Conservation (phyloP, 805 yeast species). For the Lachancea mirantina region DNA sequence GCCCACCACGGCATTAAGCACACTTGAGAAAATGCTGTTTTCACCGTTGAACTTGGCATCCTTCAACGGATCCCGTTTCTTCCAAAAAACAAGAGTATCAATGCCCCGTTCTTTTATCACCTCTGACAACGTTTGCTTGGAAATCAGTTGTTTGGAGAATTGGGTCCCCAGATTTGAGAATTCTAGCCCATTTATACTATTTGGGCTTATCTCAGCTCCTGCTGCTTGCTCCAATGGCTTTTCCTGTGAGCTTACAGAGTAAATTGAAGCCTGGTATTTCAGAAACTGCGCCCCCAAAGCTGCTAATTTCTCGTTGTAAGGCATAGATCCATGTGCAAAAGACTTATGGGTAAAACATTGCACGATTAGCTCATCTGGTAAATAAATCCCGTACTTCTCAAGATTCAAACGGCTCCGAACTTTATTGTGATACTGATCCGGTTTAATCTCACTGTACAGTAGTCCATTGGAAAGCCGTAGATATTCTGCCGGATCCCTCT, state of each 20-base stretch:
- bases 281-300: slow-evolving; percentile 62
- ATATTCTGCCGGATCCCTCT: slow-evolving; percentile 60
- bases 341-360: slow-evolving; percentile 92
- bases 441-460: slow-evolving; percentile 45
- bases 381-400: slow-evolving; percentile 24
- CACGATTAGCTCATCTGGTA: slow-evolving; percentile 56
- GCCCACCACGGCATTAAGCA: slow-evolving; percentile 58
- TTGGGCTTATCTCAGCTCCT: slow-evolving; percentile 19
- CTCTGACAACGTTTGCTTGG: slow-evolving; percentile 43
- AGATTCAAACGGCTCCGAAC: slow-evolving; percentile 21
- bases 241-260: slow-evolving; percentile 24
- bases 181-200: slow-evolving; percentile 41
- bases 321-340: slow-evolving; percentile 84
- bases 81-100: slow-evolving; percentile 58
- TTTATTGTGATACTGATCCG: slow-evolving; percentile 34
- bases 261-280: slow-evolving; percentile 35
- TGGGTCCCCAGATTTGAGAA: slow-evolving; percentile 56
- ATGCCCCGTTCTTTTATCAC: slow-evolving; percentile 45
- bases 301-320: slow-evolving; percentile 81
- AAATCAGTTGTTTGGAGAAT: slow-evolving; percentile 43
- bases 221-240: slow-evolving; percentile 9
- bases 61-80: slow-evolving; percentile 43
- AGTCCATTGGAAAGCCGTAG: slow-evolving; percentile 43
- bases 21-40: slow-evolving; percentile 45
- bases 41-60: slow-evolving; percentile 48